Evolutionary conservation across 495 filamentous ascomycete genomes (phyloP), one percentile per base, ranked within the genome.

Genomic region (Lichina pygmaea): DNA sequence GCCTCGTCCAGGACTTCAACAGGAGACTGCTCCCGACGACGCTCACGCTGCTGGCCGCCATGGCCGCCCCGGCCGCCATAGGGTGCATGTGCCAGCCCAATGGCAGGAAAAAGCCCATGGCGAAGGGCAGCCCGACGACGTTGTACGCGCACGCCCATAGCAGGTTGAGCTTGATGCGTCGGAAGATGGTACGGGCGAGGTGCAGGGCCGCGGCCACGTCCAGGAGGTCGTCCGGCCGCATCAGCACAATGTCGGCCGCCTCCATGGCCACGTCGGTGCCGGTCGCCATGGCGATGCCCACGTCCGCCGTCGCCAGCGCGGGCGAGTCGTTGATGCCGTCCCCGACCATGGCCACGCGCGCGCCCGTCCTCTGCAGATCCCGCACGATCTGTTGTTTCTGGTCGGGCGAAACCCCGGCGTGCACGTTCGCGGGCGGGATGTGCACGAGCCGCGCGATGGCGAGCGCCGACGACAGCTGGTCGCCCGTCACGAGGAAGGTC

Each of bases 241-340:
- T 95, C 30, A 99, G 73, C 10, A 95, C 86, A 7, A 99, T 76
- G 52, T 93, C 82, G 2, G 89, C 91, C 5, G 89, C 89, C 62
- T 99, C 89, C 75, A 99, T 86, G 37, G 89, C 89, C 2, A 99
- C 86, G 59, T 99, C 89, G 0, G 89, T 95, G 46, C 89, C 89
- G 0, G 76, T 81, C 13, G 80, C 70, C 56, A 99, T 78, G 13
- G 86, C 84, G 53, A 99, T 93, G 48, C 89, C 89, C 40, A 95
- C 75, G 48, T 85, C 72, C 32, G 89, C 85, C 2, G 84, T 93
- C 12, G 86, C 89, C 2, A 99, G 70, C 2, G 89, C 89, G 0
- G 89, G 89, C 0, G 86, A 94, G 65, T 99, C 89, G 58, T 99
- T 99, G 68, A 99, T 94, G 36, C 89, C 89, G 56, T 99, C 89